Evolutionary conservation across 352 stramenopile species (phyloP), one percentile per base, ranked within the genome.

Genomic region (Pythium chondricola): DNA sequence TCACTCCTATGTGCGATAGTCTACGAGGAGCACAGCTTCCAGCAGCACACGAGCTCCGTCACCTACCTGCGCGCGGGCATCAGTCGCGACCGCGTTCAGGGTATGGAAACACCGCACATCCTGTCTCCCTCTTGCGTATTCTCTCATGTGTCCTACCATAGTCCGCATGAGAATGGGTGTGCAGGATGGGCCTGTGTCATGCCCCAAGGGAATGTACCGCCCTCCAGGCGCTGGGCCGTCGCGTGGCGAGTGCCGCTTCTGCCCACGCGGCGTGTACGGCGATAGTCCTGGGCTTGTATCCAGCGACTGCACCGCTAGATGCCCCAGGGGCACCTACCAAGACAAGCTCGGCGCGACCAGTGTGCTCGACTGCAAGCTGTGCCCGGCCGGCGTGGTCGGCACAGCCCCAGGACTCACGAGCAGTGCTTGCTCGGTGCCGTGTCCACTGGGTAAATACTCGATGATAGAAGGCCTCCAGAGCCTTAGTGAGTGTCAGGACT

Each of bases 301-400:
- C 3, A 82, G 71, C 22, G 69, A 70, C 36, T 91, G 79, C 57
- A 83, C 71, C 0, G 72, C 74, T 30, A 79, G 74, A 52, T 89
- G 77, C 42, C 77, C 77, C 4, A 87, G 86, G 48, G 79, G 75
- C 10, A 83, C 72, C 2, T 87, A 79, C 61, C 83, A 83, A 49
- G 74, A 83, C 51, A 74, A 61, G 20, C 46, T 71, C 10, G 74
- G 79, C 4, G 74, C 56, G 31, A 85, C 52, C 18, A 87, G 62
- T 24, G 67, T 88, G 6, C 44, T 84, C 6, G 74, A 78, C 30
- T 88, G 78, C 61, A 87, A 77, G n/a, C 52, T 54, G 2, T 88
- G 79, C 50, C 76, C 79, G 3, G 57, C 70, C 17, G 76, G 79
- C 0, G 79, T 84, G 3, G 87, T 78, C 42, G 79, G 79, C 17